Percentiles rank a stretch among this genome's conserved stretches.
phyloP scores from a whole-genome alignment of 352 stramenopile species.

The Thalassiosira sp. region DNA sequence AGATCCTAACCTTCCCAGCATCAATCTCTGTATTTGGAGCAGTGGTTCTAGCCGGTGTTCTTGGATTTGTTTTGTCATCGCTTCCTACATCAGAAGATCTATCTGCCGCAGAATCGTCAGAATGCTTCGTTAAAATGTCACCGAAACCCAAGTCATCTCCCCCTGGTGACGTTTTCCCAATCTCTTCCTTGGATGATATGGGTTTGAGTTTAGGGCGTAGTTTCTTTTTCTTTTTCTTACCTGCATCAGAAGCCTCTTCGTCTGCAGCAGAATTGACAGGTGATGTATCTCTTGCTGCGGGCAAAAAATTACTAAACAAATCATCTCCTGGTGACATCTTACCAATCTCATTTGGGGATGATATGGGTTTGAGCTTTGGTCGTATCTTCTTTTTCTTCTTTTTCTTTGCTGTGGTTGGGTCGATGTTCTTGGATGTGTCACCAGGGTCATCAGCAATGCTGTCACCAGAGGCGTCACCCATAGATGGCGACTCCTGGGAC shows the following conservation, averaged over 20 bases:
- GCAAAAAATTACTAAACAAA: too few species aligned
- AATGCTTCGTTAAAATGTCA: neutral
- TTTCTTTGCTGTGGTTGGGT: constrained; percentile 8
- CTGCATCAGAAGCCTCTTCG: too few species aligned
- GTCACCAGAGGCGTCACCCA: too few species aligned
- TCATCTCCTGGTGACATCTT: neutral
- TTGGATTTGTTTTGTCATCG: neutral
- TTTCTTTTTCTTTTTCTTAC: constrained; percentile 25
- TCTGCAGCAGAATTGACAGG: too few species aligned
- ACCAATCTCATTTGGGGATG: neutral
- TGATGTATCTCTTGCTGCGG: too few species aligned
- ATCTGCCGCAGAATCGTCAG: neutral
- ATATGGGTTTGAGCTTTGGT: constrained; percentile 13
- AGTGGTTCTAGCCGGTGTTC: neutral
- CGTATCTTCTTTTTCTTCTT: constrained; percentile 25
- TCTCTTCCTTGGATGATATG: neutral
- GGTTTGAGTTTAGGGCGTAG: constrained; percentile 13
- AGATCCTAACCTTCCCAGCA: neutral
- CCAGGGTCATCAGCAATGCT: too few species aligned
- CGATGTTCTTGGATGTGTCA: too few species aligned
- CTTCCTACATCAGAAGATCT: neutral
- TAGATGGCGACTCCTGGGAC: too few species aligned
- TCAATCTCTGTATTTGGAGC: neutral
- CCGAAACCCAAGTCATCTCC: constrained; percentile 26
- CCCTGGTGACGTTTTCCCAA: neutral